Evolutionary conservation across 2,329 filamentous ascomycete genomes (phyloP).

Genomic region (Parafenestella ontariensis): DNA sequence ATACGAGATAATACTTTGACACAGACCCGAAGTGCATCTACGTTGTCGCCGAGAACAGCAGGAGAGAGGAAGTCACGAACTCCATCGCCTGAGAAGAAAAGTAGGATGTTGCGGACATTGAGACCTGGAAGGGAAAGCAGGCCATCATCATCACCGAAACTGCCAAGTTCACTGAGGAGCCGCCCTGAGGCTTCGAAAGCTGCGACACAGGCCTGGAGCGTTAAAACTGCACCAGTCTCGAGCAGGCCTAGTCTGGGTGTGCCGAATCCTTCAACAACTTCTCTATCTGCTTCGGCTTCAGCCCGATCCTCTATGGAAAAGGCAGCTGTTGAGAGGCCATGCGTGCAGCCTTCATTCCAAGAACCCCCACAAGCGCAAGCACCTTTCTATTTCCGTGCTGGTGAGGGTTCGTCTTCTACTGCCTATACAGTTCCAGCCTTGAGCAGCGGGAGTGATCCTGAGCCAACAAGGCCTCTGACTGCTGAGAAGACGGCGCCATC

Average conservation of each 20-base stretch:
- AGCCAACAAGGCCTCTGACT: slow-evolving; percentile 15
- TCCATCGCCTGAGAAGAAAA: slow-evolving; percentile 68
- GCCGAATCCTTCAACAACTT: slow-evolving; percentile 22
- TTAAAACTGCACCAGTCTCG: slow-evolving; percentile 30
- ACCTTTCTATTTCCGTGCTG: slow-evolving; percentile 35
- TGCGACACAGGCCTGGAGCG: slow-evolving; percentile 67
- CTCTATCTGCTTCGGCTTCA: slow-evolving; percentile 30
- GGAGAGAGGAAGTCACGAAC: slow-evolving; percentile 60
- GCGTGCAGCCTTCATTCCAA: slow-evolving; percentile 13
- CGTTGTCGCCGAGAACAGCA: slow-evolving; percentile 44
- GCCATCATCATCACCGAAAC: slow-evolving; percentile 54
- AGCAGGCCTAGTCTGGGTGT: slow-evolving; percentile 20
- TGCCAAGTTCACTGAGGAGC: slow-evolving; percentile 53
- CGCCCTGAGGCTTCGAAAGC: slow-evolving; percentile 66
- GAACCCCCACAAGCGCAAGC: slow-evolving; percentile 20
- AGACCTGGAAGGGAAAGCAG: slow-evolving; percentile 56
- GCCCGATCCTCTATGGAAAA: slow-evolving; percentile 41
- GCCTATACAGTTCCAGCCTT: slow-evolving; percentile 24
- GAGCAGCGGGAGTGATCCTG: slow-evolving; percentile 14
- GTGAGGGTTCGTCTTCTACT: slow-evolving; percentile 22
- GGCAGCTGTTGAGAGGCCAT: slow-evolving; percentile 29
- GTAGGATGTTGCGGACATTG: slow-evolving; percentile 63
- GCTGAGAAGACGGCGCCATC: slow-evolving; percentile 18
- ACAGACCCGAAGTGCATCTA: slow-evolving; percentile 29
- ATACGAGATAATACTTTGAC: slow-evolving; percentile 30